A percentile compares a stretch with the other conserved stretches of the same genome.
Evolutionary conservation across 768 basidiomycete genomes (phyloP).

Genomic region (Amanita muscaria): DNA sequence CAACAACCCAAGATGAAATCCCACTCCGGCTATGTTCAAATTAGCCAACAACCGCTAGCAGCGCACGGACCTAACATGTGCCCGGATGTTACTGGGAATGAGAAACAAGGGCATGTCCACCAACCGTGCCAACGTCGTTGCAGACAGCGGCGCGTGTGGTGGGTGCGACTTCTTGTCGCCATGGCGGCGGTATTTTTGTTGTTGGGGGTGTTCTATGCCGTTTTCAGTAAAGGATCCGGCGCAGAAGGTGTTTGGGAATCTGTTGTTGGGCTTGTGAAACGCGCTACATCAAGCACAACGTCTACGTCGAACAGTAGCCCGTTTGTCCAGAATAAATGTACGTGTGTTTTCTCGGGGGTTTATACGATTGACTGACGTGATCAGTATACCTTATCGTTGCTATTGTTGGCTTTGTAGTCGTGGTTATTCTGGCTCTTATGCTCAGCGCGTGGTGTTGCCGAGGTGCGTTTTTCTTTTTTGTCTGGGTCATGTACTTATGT

Average conservation of each 20-base stretch:
- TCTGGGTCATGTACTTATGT: not conserved
- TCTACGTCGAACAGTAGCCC: constrained; percentile 13
- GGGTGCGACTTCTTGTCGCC: no score
- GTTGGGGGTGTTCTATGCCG: no score
- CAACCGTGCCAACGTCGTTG: no score
- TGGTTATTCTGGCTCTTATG: constrained; percentile 45
- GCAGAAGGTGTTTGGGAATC: constrained; percentile 17
- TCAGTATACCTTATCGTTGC: constrained; percentile 55
- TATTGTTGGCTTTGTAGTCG: constrained; percentile 54
- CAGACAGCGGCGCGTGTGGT: no score
- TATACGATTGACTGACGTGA: not conserved
- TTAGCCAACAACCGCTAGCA: no score
- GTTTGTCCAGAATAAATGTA: constrained; percentile 37
- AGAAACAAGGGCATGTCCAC: no score
- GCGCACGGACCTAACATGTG: no score
- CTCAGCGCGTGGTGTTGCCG: constrained; percentile 60
- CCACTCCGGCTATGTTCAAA: no score
- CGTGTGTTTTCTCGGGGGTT: constrained; percentile 9
- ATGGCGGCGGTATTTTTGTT: no score
- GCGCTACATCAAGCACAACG: constrained; percentile 22
- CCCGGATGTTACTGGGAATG: no score
- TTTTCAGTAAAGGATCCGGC: no score
- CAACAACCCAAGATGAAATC: no score
- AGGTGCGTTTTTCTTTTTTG: constrained; percentile 25
- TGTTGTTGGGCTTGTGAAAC: constrained; percentile 21